A percentile compares a stretch with the other conserved stretches of the same genome.
phyloP scores from a whole-genome alignment of 1,284 basidiomycete species.

The Sporisorium iseilematis-ciliati region DNA sequence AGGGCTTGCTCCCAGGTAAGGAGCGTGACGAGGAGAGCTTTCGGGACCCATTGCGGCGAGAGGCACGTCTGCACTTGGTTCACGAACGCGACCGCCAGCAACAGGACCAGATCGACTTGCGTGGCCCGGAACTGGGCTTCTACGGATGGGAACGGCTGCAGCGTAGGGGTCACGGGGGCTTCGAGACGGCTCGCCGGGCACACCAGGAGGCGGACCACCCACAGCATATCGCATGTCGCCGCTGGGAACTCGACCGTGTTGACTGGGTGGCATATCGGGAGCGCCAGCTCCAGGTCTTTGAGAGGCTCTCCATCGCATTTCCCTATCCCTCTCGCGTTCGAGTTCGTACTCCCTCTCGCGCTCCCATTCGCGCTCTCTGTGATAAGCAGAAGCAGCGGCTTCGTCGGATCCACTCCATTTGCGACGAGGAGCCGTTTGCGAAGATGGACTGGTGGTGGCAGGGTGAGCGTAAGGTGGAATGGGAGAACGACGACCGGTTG shows the following conservation, averaged over 20 bases:
- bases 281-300: slow-evolving; percentile 22
- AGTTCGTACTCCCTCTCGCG: slow-evolving; percentile 47
- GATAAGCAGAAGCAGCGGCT: slow-evolving; percentile 31
- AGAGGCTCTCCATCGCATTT: slow-evolving; percentile 49
- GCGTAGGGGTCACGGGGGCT: slow-evolving; percentile 40
- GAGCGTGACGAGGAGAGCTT: slow-evolving; percentile 36
- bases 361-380: slow-evolving; percentile 48
- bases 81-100: slow-evolving; percentile 24
- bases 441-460: slow-evolving; percentile 38
- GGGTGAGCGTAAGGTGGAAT: slow-evolving; percentile 27
- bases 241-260: slow-evolving; percentile 29
- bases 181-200: slow-evolving; percentile 26
- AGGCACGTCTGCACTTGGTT: slow-evolving; percentile 39
- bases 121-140: slow-evolving; percentile 34
- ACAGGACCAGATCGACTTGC: slow-evolving; percentile 14
- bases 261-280: slow-evolving; percentile 30
- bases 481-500: slow-evolving; percentile 30
- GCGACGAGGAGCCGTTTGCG: slow-evolving; percentile 47
- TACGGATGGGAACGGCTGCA: slow-evolving; percentile 29
- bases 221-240: slow-evolving; percentile 38
- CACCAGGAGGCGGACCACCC: slow-evolving; percentile 23
- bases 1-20: slow-evolving; percentile 22
- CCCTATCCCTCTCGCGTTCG: slow-evolving; percentile 50
- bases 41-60: slow-evolving; percentile 36
- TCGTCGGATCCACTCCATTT: slow-evolving; percentile 60